Evolutionary conservation across 2,329 filamentous ascomycete genomes (phyloP), one percentile per base, ranked within the genome.

Genomic region (Hymenoscyphus albidus): DNA sequence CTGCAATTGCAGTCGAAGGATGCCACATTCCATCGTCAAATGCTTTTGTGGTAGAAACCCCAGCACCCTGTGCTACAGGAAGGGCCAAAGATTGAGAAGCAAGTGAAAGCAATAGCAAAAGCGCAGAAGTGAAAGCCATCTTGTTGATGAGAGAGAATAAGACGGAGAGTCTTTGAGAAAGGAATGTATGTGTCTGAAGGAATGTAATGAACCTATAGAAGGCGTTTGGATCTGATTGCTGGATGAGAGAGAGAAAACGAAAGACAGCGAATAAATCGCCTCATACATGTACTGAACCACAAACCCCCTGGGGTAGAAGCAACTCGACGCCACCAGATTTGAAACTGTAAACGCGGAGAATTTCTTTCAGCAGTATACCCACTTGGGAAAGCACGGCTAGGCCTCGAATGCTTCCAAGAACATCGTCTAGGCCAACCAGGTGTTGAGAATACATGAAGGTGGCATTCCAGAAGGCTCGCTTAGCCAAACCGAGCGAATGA

Each of bases 1-100:
- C 38, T 44, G 39, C 58, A 5, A 40, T 38, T 18, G 38, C 39
- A n/a, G 58, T 31, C 6, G 38, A 13, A 35, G 59, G 59, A 35
- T 39, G 48, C 18, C 40, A 62, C 22, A 27, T n/a, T 7, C 60
- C 60, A 56, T 62, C 51, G 31, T 56, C 22, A 9, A 51, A 62
- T 42, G 27, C 55, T 27, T 22, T 38, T 51, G n/a, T 35, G 35
- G 35, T 7, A 5, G 1, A 35, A 35, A 5, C 35, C 6, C 6
- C 32, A 14, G 14, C 44, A 4, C 40, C 40, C 31, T 61, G 59
- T 42, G 32, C 51, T 14, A 62, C 48, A 40, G 60, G 60, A 39
- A 62, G 48, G 35, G 48, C 60, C 51, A 56, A 62, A 39, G 60
- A 62, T 57, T 56, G 60, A 56, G 60, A 56, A 35, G 51, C 48